A percentile compares a stretch with the other conserved stretches of the same genome.
Evolutionary conservation across 495 filamentous ascomycete species (phyloP).

Genomic region (Penicillium canescens): DNA sequence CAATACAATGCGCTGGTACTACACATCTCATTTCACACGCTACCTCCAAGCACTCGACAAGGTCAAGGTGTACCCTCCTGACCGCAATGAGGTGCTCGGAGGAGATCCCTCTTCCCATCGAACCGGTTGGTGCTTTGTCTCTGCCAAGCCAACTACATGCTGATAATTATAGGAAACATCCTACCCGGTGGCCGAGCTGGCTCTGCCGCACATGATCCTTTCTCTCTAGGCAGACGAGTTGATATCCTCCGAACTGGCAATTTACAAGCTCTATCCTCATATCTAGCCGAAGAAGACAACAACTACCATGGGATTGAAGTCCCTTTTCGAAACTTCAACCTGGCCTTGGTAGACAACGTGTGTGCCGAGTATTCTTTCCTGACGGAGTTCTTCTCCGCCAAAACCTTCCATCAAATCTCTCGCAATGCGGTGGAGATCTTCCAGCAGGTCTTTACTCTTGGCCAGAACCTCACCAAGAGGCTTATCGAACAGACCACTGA

Average conservation of each 20-base stretch:
- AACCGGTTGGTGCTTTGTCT: conserved; percentile 34
- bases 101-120: conserved; percentile 69
- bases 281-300: conserved; percentile 85
- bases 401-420: conserved; percentile 55
- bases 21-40: conserved; percentile 84
- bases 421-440: conserved; percentile 80
- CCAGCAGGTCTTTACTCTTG: conserved; percentile 77
- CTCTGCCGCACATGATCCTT: conserved; percentile 78
- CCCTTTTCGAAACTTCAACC: conserved; percentile 90
- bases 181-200: conserved; percentile 40
- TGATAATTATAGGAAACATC: conserved; percentile 29
- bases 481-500: conserved; percentile 77
- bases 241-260: conserved; percentile 73
- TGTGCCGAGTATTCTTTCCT: conserved; percentile 95
- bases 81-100: conserved; percentile 82
- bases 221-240: conserved; percentile 79
- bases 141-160: background rate
- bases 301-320: conserved; percentile 82
- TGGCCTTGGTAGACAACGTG: conserved; percentile 89
- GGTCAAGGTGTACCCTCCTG: conserved; percentile 77
- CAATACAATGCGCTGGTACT: conserved; percentile 99
- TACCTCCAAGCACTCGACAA: conserved; percentile 83
- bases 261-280: conserved; percentile 72
- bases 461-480: conserved; percentile 71
- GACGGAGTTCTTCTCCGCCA: conserved; percentile 79